These are phyloP conservation scores for Petunia hybrid DNA, from an alignment of 305 asterid genomes.

Conservation along the genomic window DNA sequence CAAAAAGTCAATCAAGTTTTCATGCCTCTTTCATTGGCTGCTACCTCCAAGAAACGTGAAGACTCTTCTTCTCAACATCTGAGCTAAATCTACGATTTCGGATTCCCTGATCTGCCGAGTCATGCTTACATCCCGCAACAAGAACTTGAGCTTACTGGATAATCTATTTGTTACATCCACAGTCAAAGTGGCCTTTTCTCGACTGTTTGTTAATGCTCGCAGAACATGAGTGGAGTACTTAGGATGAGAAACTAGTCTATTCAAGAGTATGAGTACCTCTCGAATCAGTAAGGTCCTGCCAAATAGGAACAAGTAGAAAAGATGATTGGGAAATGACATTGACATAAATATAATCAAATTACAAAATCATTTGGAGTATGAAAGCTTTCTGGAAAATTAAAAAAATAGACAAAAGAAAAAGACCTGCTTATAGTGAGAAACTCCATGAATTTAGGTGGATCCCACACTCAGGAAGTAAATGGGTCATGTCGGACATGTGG, in stretches of 20 bases:
- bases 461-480: background rate
- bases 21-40: constrained; percentile 47
- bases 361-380: background rate
- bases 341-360: background rate
- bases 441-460: background rate
- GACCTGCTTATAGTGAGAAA: background rate
- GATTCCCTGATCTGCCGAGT: constrained; percentile 64
- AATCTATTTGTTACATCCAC: constrained; percentile 72
- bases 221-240: constrained; percentile 65
- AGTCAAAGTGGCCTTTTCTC: constrained; percentile 64
- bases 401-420: constrained; percentile 13
- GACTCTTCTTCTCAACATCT: constrained; percentile 74
- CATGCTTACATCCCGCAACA: constrained; percentile 57
- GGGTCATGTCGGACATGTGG: background rate
- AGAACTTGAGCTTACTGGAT: constrained; percentile 56
- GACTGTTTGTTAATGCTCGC: constrained; percentile 65
- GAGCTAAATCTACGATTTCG: constrained; percentile 78
- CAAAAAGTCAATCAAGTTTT: background rate
- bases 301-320: background rate
- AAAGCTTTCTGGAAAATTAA: background rate
- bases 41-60: constrained; percentile 64
- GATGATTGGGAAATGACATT: constrained; percentile 27
- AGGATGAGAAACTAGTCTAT: constrained; percentile 90
- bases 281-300: constrained; percentile 79
- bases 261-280: constrained; percentile 86